These are phyloP conservation scores for Coffea eugenioides DNA, from an alignment of 257 asterid genomes.

Conservation along the genomic window DNA sequence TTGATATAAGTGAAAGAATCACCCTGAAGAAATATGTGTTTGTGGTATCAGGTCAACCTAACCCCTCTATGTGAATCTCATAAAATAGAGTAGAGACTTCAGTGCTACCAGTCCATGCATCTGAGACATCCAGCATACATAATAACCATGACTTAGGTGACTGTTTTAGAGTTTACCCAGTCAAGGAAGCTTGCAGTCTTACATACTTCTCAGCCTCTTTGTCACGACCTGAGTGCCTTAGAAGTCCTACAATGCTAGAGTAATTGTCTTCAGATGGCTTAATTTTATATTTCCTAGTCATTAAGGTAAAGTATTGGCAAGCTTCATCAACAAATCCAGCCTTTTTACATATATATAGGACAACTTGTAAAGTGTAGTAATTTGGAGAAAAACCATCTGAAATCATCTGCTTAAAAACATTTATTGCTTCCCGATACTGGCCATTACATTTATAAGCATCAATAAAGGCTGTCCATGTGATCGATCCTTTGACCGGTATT, in stretches of 20 bases:
- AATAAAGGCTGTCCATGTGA: constrained; percentile 83
- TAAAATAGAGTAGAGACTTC: too few relatives aligned
- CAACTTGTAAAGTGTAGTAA: constrained; percentile 61
- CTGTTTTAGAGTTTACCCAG: constrained; percentile 4
- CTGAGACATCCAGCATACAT: too few relatives aligned
- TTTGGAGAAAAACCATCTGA: constrained; percentile 68
- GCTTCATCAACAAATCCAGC: constrained; percentile 86
- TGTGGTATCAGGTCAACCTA: too few relatives aligned
- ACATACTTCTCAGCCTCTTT: constrained; percentile 65
- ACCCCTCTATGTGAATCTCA: too few relatives aligned
- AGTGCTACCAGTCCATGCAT: too few relatives aligned
- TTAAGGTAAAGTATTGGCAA: constrained; percentile 37
- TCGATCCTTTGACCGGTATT: constrained; percentile 62
- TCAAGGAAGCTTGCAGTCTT: constrained; percentile 46
- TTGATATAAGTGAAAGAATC: background rate
- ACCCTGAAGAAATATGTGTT: too few relatives aligned
- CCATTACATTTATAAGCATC: constrained; percentile 60
- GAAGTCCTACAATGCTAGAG: constrained; percentile 49
- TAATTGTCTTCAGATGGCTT: constrained; percentile 71
- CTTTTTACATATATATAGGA: constrained; percentile 52
- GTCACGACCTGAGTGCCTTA: constrained; percentile 45
- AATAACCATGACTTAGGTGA: background rate
- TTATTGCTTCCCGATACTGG: constrained; percentile 49
- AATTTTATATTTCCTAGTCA: constrained; percentile 57
- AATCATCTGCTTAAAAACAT: constrained; percentile 59